A percentile compares a stretch with the other conserved stretches of the same genome.
phyloP scores from a whole-genome alignment of 495 filamentous ascomycete species.

The Stereocaulon alpinum region DNA sequence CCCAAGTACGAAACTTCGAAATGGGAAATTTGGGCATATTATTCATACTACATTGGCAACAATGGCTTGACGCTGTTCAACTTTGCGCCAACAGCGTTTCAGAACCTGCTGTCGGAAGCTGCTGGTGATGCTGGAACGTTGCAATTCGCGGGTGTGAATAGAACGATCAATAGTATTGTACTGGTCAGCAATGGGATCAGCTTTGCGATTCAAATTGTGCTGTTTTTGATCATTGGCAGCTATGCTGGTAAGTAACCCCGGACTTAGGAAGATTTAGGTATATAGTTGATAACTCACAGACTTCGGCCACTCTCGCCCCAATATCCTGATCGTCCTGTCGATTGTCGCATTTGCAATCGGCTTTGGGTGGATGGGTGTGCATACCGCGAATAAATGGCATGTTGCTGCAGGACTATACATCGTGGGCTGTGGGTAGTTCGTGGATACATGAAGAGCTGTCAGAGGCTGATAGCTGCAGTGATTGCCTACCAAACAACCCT shows the following conservation, averaged over 20 bases:
- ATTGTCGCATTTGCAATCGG: conserved; percentile 49
- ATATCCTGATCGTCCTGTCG: conserved; percentile 49
- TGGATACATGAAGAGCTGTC: neutral
- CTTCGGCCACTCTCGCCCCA: conserved; percentile 52
- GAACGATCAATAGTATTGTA: conserved; percentile 51
- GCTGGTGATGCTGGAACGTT: conserved; percentile 40
- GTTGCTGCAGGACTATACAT: conserved; percentile 50
- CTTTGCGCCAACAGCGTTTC: conserved; percentile 56
- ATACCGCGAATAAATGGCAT: conserved; percentile 44
- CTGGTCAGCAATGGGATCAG: conserved; percentile 52
- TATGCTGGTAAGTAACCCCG: conserved; percentile 31
- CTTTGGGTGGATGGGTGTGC: conserved; percentile 55
- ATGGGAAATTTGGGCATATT: conserved; percentile 56
- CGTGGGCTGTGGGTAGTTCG: conserved; percentile 32
- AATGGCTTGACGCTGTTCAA: conserved; percentile 60
- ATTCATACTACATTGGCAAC: conserved; percentile 58
- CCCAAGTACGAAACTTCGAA: conserved; percentile 40
- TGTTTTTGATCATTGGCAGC: conserved; percentile 50
- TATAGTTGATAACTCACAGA: conserved; percentile 28
- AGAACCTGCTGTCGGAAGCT: conserved; percentile 51
- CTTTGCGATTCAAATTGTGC: conserved; percentile 50
- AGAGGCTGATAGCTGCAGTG: conserved; percentile 21
- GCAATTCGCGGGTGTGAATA: conserved; percentile 38
- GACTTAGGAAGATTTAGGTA: neutral
- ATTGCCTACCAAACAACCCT: conserved; percentile 57